These are phyloP conservation scores for Xylaria sp. DNA, from an alignment of 2,329 filamentous ascomycete species.

Conservation along the genomic window DNA sequence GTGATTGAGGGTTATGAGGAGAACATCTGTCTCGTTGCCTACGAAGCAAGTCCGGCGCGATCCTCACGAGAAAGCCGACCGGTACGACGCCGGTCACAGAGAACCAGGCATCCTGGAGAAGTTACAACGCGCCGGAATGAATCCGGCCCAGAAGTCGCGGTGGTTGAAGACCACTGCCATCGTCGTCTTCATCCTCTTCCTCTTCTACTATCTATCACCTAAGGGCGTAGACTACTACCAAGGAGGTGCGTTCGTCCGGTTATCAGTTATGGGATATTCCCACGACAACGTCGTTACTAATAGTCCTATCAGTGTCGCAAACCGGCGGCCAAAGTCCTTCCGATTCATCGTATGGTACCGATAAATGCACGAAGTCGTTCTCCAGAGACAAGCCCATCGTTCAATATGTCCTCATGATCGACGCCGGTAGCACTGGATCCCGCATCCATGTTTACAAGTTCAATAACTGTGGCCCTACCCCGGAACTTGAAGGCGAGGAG, in stretches of 20 bases:
- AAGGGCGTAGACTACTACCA: slow-evolving; percentile 66
- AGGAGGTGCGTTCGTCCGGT: slow-evolving; percentile 53
- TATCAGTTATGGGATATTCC: neutral
- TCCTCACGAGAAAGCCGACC: slow-evolving; percentile 72
- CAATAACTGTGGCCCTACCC: slow-evolving; percentile 97
- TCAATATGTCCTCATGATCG: slow-evolving; percentile 98
- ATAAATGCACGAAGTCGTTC: slow-evolving; percentile 83
- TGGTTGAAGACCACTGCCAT: slow-evolving; percentile 74
- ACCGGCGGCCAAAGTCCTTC: slow-evolving; percentile 63
- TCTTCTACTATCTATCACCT: slow-evolving; percentile 73
- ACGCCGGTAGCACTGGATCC: slow-evolving; percentile 96
- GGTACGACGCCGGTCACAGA: slow-evolving; percentile 64
- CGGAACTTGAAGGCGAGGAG: slow-evolving; percentile 89
- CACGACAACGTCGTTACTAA: slow-evolving; percentile 36
- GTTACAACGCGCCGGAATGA: slow-evolving; percentile 68
- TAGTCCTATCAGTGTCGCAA: slow-evolving; percentile 40
- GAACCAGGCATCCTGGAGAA: slow-evolving; percentile 63
- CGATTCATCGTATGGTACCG: slow-evolving; percentile 73
- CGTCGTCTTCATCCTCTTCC: slow-evolving; percentile 67
- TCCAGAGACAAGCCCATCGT: slow-evolving; percentile 92
- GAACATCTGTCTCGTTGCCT: slow-evolving; percentile 72
- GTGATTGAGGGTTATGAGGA: slow-evolving; percentile 64
- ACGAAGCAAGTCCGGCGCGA: slow-evolving; percentile 70
- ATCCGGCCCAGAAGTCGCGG: slow-evolving; percentile 72
- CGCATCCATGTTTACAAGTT: slow-evolving; percentile 99